Base-by-base conservation (phyloP, 1,284 basidiomycete species). In the Ustilago xerochloae region DNA sequence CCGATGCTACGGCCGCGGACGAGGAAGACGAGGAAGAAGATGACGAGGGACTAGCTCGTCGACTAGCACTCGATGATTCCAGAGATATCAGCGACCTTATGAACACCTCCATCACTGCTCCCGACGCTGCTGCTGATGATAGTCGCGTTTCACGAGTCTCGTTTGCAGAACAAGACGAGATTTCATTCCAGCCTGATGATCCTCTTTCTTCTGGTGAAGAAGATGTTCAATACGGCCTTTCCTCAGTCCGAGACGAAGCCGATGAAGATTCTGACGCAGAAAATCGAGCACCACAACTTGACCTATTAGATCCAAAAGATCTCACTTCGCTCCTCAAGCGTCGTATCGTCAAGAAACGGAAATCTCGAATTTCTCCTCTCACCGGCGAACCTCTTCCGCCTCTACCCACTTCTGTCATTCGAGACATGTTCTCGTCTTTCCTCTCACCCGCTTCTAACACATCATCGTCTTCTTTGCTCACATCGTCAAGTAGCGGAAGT, bases 311-410 rank as follows among this genome's bases (percentile, higher is more conserved):
- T 12, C 59, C 72, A 0, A 66, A 66, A 28, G 66, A 75, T 33
- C 59, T 75, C 29, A 75, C 65, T 15, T 63, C 72, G 0, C 36
- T 75, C n/a, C 66, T 75, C 56, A 75, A 75, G 24, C 39, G 66
- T 1, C 51, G 72, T 0, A 70, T 75, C 28, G 72, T 75, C 33
- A 69, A 69, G 45, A 75, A 75, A 22, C 72, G 72, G 20, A 69
- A 70, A 36, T 50, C 66, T 10, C 56, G 63, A 30, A 30, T 63
- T 22, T 75, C 72, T 0, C 63, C 72, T 1, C 46, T 54, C 43
- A 66, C 72, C 4, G 63, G 63, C 15, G 46, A 35, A 6, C 33
- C 66, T 2, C 30, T 75, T 0, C 72, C 72, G 4, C 66, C 66
- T 8, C 45, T 75, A 6, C 72, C 72, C 13, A 32, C 66, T 2